Base-by-base conservation (phyloP, 192 early-diverging fungal species). In the Coemansia sp. region DNA sequence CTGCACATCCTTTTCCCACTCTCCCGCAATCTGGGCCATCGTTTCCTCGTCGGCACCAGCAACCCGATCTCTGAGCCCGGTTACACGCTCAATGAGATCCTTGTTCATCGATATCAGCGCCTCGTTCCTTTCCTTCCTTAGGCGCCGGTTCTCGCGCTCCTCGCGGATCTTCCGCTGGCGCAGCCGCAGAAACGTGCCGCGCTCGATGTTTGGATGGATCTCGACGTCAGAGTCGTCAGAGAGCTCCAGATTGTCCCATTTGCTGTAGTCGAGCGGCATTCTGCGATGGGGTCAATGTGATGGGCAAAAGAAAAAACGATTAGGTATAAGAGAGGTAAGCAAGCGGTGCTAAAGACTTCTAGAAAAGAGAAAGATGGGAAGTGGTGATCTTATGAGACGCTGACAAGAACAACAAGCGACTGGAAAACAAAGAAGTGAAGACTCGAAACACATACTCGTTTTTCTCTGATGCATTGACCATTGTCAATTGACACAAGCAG, bases 141-240 rank as follows among this genome's bases (percentile, higher is more conserved):
- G 59, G 78, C 87, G 69, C 70, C 86, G 50, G 61, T 88, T 90
- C 16, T 91, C 89, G 22, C 96, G 94, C 67, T 94, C 86, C 17
- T 85, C 86, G 70, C 95, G 95, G 71, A 97, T 91, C 59, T 93
- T 88, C 32, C 91, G 87, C 81, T 97, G 95, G 25, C 91, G 90
- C 92, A 94, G 93, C 55, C 91, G 88, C 64, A 98, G 88, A 71
- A 93, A 88, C 8, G 94, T 94, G 41, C 88, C 87, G 68, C 95
- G 94, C 76, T 98, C 96, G 13, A 98, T 94, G 62, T 98, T 96
- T 40, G 96, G 96, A 82, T 93, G 92, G n/a, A 86, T 84, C 71
- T 98, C 95, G 75, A 98, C 91, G 77, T 98, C 95, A n/a, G 92
- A 92, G 85, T 98, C 95, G 83, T 98, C 95, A 42, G 92, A 93